A percentile compares a stretch with the other conserved stretches of the same genome.
These are phyloP conservation scores for Phellopilus nigrolimitatus DNA, from an alignment of 1,284 basidiomycete species.

Conservation along the genomic window DNA sequence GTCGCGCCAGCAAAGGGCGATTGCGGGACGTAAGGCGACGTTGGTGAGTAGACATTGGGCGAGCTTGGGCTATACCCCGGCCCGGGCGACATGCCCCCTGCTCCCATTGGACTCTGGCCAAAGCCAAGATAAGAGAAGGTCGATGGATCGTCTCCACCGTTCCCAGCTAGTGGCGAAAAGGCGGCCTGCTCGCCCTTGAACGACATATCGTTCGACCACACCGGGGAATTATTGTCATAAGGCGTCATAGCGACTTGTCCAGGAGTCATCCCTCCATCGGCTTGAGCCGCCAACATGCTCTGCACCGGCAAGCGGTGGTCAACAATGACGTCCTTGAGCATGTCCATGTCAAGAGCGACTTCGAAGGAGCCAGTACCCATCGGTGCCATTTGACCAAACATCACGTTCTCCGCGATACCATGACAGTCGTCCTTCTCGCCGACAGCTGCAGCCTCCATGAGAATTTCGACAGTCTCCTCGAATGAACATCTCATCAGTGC, in stretches of 20 bases:
- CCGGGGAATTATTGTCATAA: slow-evolving; percentile 87
- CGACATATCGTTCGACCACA: slow-evolving; percentile 61
- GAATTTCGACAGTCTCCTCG: slow-evolving; percentile 98
- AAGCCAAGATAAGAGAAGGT: slow-evolving; percentile 72
- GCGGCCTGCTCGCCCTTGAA: slow-evolving; percentile 83
- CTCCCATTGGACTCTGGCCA: slow-evolving; percentile 78
- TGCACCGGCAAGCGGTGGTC: slow-evolving; percentile 92
- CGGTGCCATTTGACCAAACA: slow-evolving; percentile 98
- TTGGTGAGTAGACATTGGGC: slow-evolving; percentile 81
- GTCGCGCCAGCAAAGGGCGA: slow-evolving; percentile 79
- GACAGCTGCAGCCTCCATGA: slow-evolving; percentile 97
- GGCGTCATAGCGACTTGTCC: slow-evolving; percentile 91
- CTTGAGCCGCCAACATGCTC: slow-evolving; percentile 74
- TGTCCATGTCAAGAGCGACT: slow-evolving; percentile 93
- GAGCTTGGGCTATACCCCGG: slow-evolving; percentile 80
- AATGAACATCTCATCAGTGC: slow-evolving; percentile 98
- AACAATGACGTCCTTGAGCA: slow-evolving; percentile 98
- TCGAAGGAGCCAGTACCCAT: slow-evolving; percentile 97
- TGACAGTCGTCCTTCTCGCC: slow-evolving; percentile 98
- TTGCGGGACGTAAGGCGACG: slow-evolving; percentile 82
- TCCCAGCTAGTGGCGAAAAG: slow-evolving; percentile 92
- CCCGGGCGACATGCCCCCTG: slow-evolving; percentile 76
- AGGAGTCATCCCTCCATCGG: slow-evolving; percentile 88
- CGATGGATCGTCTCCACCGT: slow-evolving; percentile 77
- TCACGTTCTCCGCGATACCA: slow-evolving; percentile 96